Evolutionary conservation across 2,329 filamentous ascomycete species (phyloP), one percentile per base, ranked within the genome.

Genomic region (Emmonsiellopsis sp.): DNA sequence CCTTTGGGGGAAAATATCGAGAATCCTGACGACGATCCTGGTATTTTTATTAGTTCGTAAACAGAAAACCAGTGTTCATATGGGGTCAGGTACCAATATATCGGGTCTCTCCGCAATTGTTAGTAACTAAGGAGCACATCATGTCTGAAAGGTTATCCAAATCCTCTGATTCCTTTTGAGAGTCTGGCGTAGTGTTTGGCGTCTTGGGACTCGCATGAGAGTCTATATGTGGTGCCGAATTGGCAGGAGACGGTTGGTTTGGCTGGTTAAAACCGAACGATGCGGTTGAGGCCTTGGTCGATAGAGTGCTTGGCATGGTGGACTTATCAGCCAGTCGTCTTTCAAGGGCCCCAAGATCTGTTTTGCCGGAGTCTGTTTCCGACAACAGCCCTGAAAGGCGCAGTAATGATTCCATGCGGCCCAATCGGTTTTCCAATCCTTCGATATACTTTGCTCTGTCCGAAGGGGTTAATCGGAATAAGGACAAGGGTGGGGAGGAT

Each of bases 1-100:
- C 93, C 93, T 68, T 95, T 95, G 11, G 92, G 93, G 0, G 92
- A 97, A 74, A 98, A 97, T 62, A 98, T 98, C 52, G 92, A 97
- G 71, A 97, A 97, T 3, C 93, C 93, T 2, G 93, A 98, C 0
- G 92, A 97, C 0, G 91, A 96, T 30, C 92, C 89, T 93, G 55
- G n/a, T 31, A 7, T 30, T 15, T 40, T 13, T 31, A 38, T 52
- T 53, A 54, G 46, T 16, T 70, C 66, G 59, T 59, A 50, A 40
- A 53, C 50, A 42, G 51, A 31, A 15, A 10, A 46, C 11, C 40
- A 51, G 31, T 49, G 16, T 16, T 9, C 20, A 26, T 9, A 34
- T 13, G 40, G 32, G 43, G n/a, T 20, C 20, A 55, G 79, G 51
- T 78, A 91, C 89, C 93, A 61, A 97, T 95, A 67, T 95, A 98